phyloP scores from a whole-genome alignment of 805 yeast species.

The Torulaspora gathmanii region DNA sequence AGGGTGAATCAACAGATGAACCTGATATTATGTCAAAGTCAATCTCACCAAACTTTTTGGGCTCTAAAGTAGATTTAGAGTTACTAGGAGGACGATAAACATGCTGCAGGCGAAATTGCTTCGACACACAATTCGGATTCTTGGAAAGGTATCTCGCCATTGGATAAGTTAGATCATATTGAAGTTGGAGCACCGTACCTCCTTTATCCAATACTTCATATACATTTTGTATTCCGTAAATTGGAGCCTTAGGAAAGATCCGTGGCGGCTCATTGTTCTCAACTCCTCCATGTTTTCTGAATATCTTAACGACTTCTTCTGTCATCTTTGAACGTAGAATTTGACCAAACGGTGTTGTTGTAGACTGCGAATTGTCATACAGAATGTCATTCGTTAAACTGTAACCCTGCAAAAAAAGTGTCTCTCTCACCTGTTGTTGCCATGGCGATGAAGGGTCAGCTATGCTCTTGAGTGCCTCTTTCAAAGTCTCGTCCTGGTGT shows the following conservation, averaged over 20 bases:
- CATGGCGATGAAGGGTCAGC: conserved; percentile 91
- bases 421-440: conserved; percentile 87
- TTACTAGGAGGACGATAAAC: conserved; percentile 69
- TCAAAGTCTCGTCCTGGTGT: conserved; percentile 83
- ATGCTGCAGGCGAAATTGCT: conserved; percentile 69
- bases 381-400: conserved; percentile 78
- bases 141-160: conserved; percentile 80
- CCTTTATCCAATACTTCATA: conserved; percentile 79
- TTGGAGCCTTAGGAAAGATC: conserved; percentile 77
- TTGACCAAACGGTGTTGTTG: conserved; percentile 42
- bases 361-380: conserved; percentile 51
- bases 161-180: conserved; percentile 86
- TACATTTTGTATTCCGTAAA: conserved; percentile 59
- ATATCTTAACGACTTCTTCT: conserved; percentile 55
- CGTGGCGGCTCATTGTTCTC: conserved; percentile 62
- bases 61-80: conserved; percentile 57
- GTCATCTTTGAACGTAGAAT: conserved; percentile 58
- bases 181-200: conserved; percentile 84
- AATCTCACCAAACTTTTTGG: conserved; percentile 71
- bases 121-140: conserved; percentile 41
- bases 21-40: conserved; percentile 76
- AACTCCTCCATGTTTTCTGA: conserved; percentile 80
- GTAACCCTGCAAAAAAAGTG: conserved; percentile 80
- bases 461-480: conserved; percentile 78
- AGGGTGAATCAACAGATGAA: conserved; percentile 42